Conservation (phyloP, 1,284 basidiomycete species). For the Ustilago sp. region DNA sequence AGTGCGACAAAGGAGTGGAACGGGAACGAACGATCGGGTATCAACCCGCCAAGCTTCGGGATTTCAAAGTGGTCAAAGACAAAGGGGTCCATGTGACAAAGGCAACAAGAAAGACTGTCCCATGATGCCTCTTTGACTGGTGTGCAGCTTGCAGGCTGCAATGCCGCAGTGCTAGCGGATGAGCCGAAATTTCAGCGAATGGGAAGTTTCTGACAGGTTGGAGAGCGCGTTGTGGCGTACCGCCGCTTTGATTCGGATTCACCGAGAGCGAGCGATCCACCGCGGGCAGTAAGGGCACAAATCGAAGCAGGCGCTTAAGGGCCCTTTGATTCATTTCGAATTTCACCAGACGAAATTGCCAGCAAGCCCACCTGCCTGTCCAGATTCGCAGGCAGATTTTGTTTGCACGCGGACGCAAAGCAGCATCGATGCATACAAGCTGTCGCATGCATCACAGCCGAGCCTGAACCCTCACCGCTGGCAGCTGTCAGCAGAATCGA, state of each 20-base stretch:
- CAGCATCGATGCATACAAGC: background rate
- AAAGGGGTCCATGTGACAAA: slow-evolving; percentile 2
- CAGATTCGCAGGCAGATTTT: background rate
- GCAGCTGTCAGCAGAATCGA: slow-evolving; percentile 8
- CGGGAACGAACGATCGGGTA: background rate
- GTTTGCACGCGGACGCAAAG: background rate
- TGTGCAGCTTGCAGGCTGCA: background rate
- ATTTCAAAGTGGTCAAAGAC: background rate
- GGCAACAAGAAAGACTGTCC: background rate
- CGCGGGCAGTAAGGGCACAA: background rate
- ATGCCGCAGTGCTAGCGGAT: background rate
- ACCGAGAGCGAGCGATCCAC: background rate
- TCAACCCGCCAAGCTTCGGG: background rate
- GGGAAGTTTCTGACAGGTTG: background rate
- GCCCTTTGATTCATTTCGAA: slow-evolving; percentile 2
- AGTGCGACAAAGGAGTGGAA: slow-evolving; percentile 3
- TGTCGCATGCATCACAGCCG: slow-evolving; percentile 13
- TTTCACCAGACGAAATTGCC: slow-evolving; percentile 4
- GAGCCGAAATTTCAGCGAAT: background rate
- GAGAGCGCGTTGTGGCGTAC: background rate
- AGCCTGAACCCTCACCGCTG: slow-evolving; percentile 4
- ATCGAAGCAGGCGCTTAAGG: background rate
- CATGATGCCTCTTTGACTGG: background rate
- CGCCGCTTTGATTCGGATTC: background rate
- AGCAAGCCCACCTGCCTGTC: slow-evolving; percentile 6